Percentiles rank a stretch among this genome's conserved stretches.
Evolutionary conservation across 495 filamentous ascomycete genomes (phyloP).

Genomic region (Penicillium arizonense): DNA sequence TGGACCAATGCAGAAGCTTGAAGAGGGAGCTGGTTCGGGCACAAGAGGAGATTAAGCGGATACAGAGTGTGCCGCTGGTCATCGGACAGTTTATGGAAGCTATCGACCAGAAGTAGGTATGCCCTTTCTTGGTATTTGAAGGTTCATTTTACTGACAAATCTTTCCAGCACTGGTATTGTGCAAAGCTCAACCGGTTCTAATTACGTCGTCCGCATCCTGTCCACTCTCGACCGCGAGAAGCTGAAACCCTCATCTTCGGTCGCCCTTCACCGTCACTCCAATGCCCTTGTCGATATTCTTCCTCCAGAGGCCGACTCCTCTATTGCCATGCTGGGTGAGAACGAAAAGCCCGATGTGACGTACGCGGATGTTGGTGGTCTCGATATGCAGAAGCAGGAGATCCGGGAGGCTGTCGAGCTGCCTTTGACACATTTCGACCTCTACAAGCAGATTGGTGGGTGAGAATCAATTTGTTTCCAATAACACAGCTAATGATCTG

Average conservation of each 20-base stretch:
- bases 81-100: constrained; percentile 99
- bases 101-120: constrained; percentile 92
- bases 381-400: constrained; percentile 99
- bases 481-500: constrained; percentile 19
- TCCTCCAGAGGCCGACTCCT: constrained; percentile 95
- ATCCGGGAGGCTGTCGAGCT: constrained; percentile 97
- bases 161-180: constrained; percentile 86
- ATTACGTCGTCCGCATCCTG: constrained; percentile 97
- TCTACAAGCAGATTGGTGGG: constrained; percentile 91
- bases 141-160: constrained; percentile 22
- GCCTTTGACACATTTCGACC: constrained; percentile 93
- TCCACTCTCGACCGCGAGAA: constrained; percentile 98
- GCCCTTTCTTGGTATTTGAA: background rate
- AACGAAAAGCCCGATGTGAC: constrained; percentile 98
- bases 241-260: constrained; percentile 95
- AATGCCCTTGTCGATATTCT: constrained; percentile 98
- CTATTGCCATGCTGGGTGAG: constrained; percentile 94
- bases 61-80: constrained; percentile 95
- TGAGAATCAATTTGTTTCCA: background rate
- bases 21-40: constrained; percentile 96
- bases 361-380: constrained; percentile 94
- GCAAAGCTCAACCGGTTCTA: constrained; percentile 95
- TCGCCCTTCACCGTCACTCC: constrained; percentile 95
- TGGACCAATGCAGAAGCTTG: constrained; percentile 64
- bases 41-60: constrained; percentile 99